These are phyloP conservation scores for Salix purpurea DNA, from an alignment of 345 rosid species.

Conservation along the genomic window DNA sequence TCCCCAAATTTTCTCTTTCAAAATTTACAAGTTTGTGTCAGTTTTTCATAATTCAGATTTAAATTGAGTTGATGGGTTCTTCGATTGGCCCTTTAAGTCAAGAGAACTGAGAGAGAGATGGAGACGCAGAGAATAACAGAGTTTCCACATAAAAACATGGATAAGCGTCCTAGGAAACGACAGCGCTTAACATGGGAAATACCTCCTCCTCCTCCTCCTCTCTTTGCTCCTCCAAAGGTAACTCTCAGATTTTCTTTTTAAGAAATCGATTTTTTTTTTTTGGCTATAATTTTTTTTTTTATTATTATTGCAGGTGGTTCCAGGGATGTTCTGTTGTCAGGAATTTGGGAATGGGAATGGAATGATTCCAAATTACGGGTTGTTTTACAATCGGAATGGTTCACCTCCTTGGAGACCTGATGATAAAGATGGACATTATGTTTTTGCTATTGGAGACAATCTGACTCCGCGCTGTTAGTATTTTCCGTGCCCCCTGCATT, in stretches of 20 bases:
- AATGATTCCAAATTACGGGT: constrained; percentile 39
- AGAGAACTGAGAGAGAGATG: constrained; percentile 18
- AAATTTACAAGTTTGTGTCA: neutral
- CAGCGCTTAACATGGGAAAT: constrained; percentile 72
- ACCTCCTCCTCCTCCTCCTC: constrained; percentile 52
- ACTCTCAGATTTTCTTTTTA: constrained; percentile 22
- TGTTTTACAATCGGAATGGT: constrained; percentile 42
- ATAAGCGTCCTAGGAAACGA: constrained; percentile 70
- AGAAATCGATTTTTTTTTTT: neutral
- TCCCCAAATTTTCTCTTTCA: neutral
- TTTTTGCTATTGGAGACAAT: constrained; percentile 61
- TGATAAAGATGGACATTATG: constrained; percentile 78
- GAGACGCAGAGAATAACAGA: constrained; percentile 67
- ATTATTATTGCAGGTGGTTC: constrained; percentile 39
- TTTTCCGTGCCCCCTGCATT: neutral
- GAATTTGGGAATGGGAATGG: constrained; percentile 54
- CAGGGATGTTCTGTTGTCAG: constrained; percentile 49
- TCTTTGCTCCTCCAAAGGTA: constrained; percentile 47
- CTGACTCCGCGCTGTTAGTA: constrained; percentile 62
- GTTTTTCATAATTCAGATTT: neutral
- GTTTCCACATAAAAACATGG: constrained; percentile 50
- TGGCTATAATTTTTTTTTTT: neutral
- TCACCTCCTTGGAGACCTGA: constrained; percentile 87
- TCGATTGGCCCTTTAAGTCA: neutral
- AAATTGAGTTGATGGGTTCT: neutral